Evolutionary conservation across 371 early-diverging fungal species (phyloP).

Genomic region (Zancudomyces culisetae): DNA sequence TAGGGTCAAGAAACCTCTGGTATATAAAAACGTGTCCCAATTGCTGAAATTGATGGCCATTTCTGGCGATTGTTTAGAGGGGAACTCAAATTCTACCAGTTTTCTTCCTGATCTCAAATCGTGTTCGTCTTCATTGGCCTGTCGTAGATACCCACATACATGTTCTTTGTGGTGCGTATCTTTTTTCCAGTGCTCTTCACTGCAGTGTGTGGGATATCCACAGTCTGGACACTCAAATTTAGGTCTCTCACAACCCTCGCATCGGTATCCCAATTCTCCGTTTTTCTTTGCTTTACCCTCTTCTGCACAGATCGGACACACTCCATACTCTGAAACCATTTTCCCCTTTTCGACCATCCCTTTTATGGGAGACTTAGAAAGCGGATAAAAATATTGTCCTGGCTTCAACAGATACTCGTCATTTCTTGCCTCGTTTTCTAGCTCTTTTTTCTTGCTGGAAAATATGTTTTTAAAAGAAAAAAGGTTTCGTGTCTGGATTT

Average conservation of each 20-base stretch:
- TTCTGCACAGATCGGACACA: conserved; percentile 46
- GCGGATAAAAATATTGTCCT: conserved; percentile 10
- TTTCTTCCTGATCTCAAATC: conserved; percentile 59
- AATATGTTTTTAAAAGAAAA: not conserved
- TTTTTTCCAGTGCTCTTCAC: conserved; percentile 45
- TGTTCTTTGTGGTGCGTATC: conserved; percentile 33
- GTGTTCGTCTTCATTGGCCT: conserved; percentile 66
- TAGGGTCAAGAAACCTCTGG: conserved; percentile 58
- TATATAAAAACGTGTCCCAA: conserved; percentile 69
- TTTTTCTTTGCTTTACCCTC: conserved; percentile 7
- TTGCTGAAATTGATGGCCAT: conserved; percentile 55
- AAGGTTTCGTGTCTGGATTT: too few relatives aligned
- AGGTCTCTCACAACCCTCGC: conserved; percentile 15
- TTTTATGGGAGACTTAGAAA: conserved; percentile 48
- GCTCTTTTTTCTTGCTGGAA: not conserved
- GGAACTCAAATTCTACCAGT: conserved; percentile 67
- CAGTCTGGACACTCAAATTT: conserved; percentile 58
- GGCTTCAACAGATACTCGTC: not conserved
- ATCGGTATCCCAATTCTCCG: not conserved
- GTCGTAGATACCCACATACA: conserved; percentile 37
- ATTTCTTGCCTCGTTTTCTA: not conserved
- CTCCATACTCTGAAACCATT: conserved; percentile 44
- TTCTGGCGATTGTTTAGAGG: conserved; percentile 54
- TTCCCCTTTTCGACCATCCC: conserved; percentile 46
- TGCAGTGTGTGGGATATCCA: conserved; percentile 70